phyloP scores from a whole-genome alignment of 2,329 filamentous ascomycete species.

The Trichoderma sp. region DNA sequence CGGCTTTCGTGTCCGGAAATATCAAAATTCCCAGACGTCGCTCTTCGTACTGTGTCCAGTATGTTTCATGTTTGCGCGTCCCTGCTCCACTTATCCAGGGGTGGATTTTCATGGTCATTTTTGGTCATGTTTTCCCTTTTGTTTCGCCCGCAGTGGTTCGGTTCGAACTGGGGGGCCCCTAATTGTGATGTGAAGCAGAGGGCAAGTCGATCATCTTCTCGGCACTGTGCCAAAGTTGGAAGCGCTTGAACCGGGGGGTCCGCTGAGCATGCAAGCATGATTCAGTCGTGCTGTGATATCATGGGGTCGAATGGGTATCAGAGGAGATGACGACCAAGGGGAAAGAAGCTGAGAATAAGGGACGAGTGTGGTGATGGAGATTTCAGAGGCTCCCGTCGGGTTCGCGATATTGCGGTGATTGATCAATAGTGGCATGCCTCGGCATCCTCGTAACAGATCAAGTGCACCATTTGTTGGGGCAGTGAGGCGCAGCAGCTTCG shows the following conservation, averaged over 20 bases:
- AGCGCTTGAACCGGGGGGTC: background rate
- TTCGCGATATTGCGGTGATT: no score
- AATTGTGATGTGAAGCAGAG: conserved; percentile 15
- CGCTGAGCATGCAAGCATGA: background rate
- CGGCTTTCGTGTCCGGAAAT: no score
- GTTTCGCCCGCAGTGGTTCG: background rate
- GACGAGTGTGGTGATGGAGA: no score
- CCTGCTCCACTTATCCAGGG: conserved; percentile 25
- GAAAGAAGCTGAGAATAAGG: no score
- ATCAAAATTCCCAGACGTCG: no score
- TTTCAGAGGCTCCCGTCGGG: no score
- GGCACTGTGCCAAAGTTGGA: conserved; percentile 19
- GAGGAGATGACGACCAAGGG: background rate
- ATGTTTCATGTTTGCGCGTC: conserved; percentile 21
- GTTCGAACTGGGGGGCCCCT: conserved; percentile 5
- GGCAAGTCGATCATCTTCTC: conserved; percentile 11
- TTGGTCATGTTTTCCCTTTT: background rate
- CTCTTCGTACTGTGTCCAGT: no score
- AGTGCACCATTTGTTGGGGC: background rate
- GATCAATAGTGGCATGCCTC: background rate
- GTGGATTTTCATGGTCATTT: background rate
- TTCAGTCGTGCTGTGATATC: background rate
- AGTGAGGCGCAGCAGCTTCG: conserved; percentile 19
- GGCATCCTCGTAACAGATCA: background rate
- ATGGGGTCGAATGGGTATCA: background rate